Conservation (phyloP, 2,329 filamentous ascomycete genomes). For the Aspergillus sojae region DNA sequence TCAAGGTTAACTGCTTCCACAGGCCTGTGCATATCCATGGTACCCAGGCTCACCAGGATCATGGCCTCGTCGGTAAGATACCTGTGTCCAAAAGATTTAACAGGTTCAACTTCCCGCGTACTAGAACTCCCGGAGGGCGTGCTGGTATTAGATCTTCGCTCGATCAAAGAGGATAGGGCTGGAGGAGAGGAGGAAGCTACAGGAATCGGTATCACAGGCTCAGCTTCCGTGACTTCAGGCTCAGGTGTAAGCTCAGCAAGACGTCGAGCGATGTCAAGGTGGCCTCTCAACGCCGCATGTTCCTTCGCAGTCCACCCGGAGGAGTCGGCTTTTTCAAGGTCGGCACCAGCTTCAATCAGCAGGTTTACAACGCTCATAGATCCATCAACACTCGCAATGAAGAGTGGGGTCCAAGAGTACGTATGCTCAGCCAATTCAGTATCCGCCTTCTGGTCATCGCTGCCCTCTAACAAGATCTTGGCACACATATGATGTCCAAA, state of each 20-base stretch:
- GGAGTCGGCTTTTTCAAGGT: conserved; percentile 73
- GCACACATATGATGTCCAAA: conserved; percentile 85
- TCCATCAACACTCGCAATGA: conserved; percentile 89
- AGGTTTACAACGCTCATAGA: conserved; percentile 74
- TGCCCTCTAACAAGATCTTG: conserved; percentile 71
- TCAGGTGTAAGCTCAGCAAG: conserved; percentile 62
- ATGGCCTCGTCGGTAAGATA: conserved; percentile 89
- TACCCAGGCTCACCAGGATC: conserved; percentile 88
- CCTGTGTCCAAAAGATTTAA: conserved; percentile 94
- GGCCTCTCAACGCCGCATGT: conserved; percentile 86
- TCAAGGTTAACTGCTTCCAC: conserved; percentile 82
- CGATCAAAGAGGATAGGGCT: conserved; percentile 42
- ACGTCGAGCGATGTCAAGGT: conserved; percentile 75
- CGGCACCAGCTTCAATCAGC: conserved; percentile 75
- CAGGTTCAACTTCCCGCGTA: conserved; percentile 63
- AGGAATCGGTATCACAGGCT: conserved; percentile 36
- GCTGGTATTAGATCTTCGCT: conserved; percentile 44
- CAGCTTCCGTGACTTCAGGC: conserved; percentile 35
- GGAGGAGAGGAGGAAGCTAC: conserved; percentile 40
- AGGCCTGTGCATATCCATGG: conserved; percentile 88
- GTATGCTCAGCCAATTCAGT: conserved; percentile 78
- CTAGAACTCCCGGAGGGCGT: conserved; percentile 43
- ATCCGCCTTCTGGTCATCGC: conserved; percentile 70
- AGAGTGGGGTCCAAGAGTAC: conserved; percentile 94
- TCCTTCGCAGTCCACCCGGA: conserved; percentile 95